These are phyloP conservation scores for Penicillium griseofulvum DNA, from an alignment of 2,329 filamentous ascomycete genomes.

Conservation along the genomic window DNA sequence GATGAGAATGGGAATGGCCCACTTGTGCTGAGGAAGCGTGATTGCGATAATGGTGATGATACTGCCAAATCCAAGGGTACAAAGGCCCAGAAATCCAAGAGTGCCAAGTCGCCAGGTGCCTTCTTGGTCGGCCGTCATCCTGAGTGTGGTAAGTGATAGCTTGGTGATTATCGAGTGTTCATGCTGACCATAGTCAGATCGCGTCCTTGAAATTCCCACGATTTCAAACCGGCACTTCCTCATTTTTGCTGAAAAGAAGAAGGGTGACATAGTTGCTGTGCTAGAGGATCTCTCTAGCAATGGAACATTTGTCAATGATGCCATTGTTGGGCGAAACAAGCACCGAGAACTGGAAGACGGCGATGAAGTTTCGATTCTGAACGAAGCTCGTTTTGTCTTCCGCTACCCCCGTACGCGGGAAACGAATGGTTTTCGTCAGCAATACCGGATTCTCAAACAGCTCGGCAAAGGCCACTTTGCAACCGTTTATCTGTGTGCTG, in stretches of 20 bases:
- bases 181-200: conserved; percentile 52
- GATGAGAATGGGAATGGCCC: conserved; percentile 66
- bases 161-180: not conserved
- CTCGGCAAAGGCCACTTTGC: conserved; percentile 95
- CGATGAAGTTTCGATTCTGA: conserved; percentile 85
- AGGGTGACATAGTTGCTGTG: conserved; percentile 63
- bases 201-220: conserved; percentile 70
- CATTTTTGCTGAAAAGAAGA: conserved; percentile 55
- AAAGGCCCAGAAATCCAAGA: conserved; percentile 51
- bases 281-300: conserved; percentile 94
- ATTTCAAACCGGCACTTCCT: conserved; percentile 75
- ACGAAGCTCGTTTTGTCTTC: conserved; percentile 86
- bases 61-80: conserved; percentile 32
- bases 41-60: conserved; percentile 57
- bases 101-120: conserved; percentile 67
- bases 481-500: conserved; percentile 85
- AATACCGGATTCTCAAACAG: conserved; percentile 80
- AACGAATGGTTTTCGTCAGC: conserved; percentile 76
- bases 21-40: conserved; percentile 72
- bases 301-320: conserved; percentile 93
- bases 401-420: conserved; percentile 75
- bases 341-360: conserved; percentile 81
- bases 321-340: conserved; percentile 86
- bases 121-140: conserved; percentile 90
- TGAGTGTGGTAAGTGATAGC: conserved; percentile 72